Evolutionary conservation across 2,329 filamentous ascomycete genomes (phyloP).

Genomic region (Phialocephala subalpina): DNA sequence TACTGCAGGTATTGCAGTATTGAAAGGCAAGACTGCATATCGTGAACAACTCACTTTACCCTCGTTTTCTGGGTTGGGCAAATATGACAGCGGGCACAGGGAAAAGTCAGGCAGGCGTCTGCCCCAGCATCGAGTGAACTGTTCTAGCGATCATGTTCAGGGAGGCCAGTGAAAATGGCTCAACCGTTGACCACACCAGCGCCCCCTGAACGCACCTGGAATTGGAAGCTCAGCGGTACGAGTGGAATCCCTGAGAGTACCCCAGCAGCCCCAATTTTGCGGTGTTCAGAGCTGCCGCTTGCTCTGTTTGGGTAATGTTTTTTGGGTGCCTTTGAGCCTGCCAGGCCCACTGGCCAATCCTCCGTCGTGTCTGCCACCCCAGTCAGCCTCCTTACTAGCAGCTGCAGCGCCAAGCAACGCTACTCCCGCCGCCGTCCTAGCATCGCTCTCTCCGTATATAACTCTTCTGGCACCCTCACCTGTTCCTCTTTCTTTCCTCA

Average conservation of each 20-base stretch:
- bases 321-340: background rate
- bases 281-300: background rate
- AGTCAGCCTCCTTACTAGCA: background rate
- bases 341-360: background rate
- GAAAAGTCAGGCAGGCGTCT: background rate
- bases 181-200: background rate
- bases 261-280: slow-evolving; percentile 10
- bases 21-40: background rate
- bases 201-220: slow-evolving; percentile 23
- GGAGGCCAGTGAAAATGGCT: slow-evolving; percentile 5
- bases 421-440: background rate
- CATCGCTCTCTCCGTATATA: slow-evolving; percentile 29
- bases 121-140: background rate
- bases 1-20: slow-evolving; percentile 8
- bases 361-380: background rate
- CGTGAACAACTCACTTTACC: slow-evolving; percentile 8
- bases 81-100: background rate
- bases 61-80: background rate
- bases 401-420: background rate
- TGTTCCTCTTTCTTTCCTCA: slow-evolving; percentile 27
- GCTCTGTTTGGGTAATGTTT: slow-evolving; percentile 2
- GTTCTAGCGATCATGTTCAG: slow-evolving; percentile 1
- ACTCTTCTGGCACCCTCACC: slow-evolving; percentile 27
- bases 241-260: slow-evolving; percentile 5
- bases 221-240: slow-evolving; percentile 23